These are phyloP conservation scores for Barbatosphaeria neglecta DNA, from an alignment of 495 filamentous ascomycete genomes.

Conservation along the genomic window DNA sequence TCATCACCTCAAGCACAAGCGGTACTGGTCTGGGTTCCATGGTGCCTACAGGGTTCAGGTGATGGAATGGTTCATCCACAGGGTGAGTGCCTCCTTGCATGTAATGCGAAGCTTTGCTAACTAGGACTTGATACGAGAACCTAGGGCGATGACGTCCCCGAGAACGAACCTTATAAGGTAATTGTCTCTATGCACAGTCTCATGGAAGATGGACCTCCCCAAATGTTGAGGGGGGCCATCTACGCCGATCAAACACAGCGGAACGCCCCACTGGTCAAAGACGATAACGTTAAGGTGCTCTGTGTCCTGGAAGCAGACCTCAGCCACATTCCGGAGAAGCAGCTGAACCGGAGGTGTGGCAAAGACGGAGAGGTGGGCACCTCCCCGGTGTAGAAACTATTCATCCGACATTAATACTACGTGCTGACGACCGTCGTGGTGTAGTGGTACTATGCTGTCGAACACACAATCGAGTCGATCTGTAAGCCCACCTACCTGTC, in stretches of 20 bases:
- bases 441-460: constrained; percentile 15
- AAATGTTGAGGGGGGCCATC: too few species aligned
- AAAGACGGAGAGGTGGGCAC: constrained; percentile 10
- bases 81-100: constrained; percentile 1
- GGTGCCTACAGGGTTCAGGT: constrained; percentile 13
- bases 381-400: neutral
- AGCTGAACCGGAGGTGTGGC: constrained; percentile 8
- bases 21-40: constrained; percentile 10
- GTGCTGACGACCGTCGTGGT: neutral
- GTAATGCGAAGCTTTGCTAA: neutral
- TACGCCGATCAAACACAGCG: constrained; percentile 12
- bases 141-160: constrained; percentile 15
- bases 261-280: constrained; percentile 10
- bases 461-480: constrained; percentile 17
- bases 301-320: constrained; percentile 17
- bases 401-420: neutral
- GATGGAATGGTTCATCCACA: constrained; percentile 22
- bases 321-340: constrained; percentile 16
- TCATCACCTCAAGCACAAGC: constrained; percentile 10
- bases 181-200: too few species aligned
- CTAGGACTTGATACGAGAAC: neutral
- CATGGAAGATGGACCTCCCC: too few species aligned
- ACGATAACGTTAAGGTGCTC: constrained; percentile 13
- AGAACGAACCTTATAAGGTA: constrained; percentile 17
- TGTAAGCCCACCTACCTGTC: constrained; percentile 7